These are phyloP conservation scores for Acanthamoeba pearcei DNA, from an alignment of 208 protist genomes.

Conservation along the genomic window DNA sequence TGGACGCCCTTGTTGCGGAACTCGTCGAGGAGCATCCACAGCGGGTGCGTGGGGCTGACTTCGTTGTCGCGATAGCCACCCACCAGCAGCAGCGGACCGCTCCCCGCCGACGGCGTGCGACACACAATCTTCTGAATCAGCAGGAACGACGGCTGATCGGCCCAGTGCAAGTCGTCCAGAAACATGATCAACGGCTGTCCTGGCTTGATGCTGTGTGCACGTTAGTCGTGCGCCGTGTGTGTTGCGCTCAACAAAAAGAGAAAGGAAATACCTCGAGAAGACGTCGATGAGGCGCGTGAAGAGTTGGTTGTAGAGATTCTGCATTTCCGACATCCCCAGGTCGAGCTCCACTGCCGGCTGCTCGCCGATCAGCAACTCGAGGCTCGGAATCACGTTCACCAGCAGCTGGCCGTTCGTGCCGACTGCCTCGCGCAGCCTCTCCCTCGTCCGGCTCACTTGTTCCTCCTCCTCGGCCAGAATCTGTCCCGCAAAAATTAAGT, in stretches of 20 bases:
- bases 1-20: slow-evolving; percentile 32
- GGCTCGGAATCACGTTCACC: slow-evolving; percentile 61
- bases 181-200: slow-evolving; percentile 65
- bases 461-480: slow-evolving; percentile 58
- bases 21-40: slow-evolving; percentile 66
- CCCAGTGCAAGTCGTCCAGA: slow-evolving; percentile 68
- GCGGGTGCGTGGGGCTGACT: slow-evolving; percentile 51
- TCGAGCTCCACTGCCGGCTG: slow-evolving; percentile 53
- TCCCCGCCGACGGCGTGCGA: slow-evolving; percentile 1
- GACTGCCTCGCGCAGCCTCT: slow-evolving; percentile 20
- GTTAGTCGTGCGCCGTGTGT: neutral
- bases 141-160: slow-evolving; percentile 56
- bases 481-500: neutral
- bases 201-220: slow-evolving; percentile 27
- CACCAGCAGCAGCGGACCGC: slow-evolving; percentile 52
- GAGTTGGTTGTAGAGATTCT: slow-evolving; percentile 69
- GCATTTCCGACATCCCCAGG: slow-evolving; percentile 67
- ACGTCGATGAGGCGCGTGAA: slow-evolving; percentile 51
- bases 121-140: slow-evolving; percentile 60
- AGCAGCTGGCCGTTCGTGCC: slow-evolving; percentile 55
- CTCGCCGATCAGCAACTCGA: slow-evolving; percentile 61
- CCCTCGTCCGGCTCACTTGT: slow-evolving; percentile 8
- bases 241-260: no score
- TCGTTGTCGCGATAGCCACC: slow-evolving; percentile 68
- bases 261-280: slow-evolving; percentile 37